Base-by-base conservation (phyloP, 1,139 yeast species). In the Suhomyces terraborum region DNA sequence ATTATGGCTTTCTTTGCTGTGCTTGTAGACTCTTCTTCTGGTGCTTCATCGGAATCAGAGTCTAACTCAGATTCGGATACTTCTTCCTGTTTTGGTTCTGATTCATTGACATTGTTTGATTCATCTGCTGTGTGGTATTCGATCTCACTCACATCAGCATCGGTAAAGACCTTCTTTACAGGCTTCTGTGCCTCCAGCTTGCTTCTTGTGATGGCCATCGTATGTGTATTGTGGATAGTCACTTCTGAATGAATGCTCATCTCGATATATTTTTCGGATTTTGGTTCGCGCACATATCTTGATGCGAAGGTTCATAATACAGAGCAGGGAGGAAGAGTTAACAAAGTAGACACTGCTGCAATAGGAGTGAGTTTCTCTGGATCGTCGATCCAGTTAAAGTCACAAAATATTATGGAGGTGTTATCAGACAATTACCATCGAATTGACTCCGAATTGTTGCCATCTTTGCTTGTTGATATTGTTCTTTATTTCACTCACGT, bases 11-110 rank as follows among this genome's bases (percentile, higher is more conserved):
- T 45, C 46, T 61, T 68, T 18, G 70, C 55, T 26, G 53, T 49
- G 8, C 57, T 46, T 2, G 65, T 64, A 6, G 73, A 62, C 46
- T 70, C 77, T 53, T 72, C 77, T 55, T 73, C 77, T 20, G 78
- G 78, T 1, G 77, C 78, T n/a, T 69, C 76, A 50, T 73, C 77
- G 13, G 55, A 50, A 10, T 61, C 68, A 1, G 53, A 47, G 6
- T 49, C 63, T 10, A 12, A 18, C 13, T 32, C 35, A 24, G 45
- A 40, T 4, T 56, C 62, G 1, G 48, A 48, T 17, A 43, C 57
- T 3, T 42, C 49, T 2, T 45, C 52, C 7, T 47, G 50, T 30
- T 56, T 61, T 2, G 46, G 44, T 24, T 44, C 57, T 7, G 40
- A 48, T 6, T 40, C 48, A 2, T 45, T 51, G 8, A 47, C 49